These are phyloP conservation scores for Alternaria postmessia DNA, from an alignment of 2,329 filamentous ascomycete genomes.

Conservation along the genomic window DNA sequence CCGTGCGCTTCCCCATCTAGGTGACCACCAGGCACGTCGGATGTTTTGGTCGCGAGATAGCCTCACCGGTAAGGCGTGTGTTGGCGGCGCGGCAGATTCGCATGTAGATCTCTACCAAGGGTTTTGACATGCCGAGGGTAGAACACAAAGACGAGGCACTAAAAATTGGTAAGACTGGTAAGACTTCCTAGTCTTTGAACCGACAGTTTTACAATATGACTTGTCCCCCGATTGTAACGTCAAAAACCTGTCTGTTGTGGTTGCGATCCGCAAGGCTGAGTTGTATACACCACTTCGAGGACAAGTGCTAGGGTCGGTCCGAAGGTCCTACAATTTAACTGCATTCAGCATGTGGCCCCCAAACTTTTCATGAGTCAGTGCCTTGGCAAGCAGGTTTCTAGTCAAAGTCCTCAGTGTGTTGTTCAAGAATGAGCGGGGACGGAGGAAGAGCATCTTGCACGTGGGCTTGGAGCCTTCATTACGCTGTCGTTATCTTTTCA, in stretches of 20 bases:
- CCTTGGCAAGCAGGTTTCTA: background rate
- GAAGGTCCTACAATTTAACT: background rate
- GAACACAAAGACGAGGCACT: background rate
- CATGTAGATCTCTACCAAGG: background rate
- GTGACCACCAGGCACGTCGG: slow-evolving; percentile 9
- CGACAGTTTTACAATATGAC: background rate
- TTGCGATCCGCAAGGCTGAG: background rate
- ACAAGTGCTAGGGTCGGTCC: background rate
- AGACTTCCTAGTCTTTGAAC: background rate
- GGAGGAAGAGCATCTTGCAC: slow-evolving; percentile 9
- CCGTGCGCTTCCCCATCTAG: slow-evolving; percentile 3
- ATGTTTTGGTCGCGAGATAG: slow-evolving; percentile 2
- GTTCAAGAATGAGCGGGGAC: background rate
- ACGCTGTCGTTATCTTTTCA: slow-evolving; percentile 20
- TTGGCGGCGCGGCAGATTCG: background rate
- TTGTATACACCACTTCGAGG: background rate
- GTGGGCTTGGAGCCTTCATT: slow-evolving; percentile 21
- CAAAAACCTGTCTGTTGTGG: background rate
- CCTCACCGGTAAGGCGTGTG: slow-evolving; percentile 10
- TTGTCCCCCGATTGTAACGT: background rate
- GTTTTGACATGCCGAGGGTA: background rate
- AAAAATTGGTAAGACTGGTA: background rate
- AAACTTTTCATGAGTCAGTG: background rate
- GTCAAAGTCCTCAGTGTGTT: background rate
- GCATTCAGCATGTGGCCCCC: background rate